These are phyloP conservation scores for Chenopodium quinoa DNA, from an alignment of 148 eudicot species.

Conservation along the genomic window DNA sequence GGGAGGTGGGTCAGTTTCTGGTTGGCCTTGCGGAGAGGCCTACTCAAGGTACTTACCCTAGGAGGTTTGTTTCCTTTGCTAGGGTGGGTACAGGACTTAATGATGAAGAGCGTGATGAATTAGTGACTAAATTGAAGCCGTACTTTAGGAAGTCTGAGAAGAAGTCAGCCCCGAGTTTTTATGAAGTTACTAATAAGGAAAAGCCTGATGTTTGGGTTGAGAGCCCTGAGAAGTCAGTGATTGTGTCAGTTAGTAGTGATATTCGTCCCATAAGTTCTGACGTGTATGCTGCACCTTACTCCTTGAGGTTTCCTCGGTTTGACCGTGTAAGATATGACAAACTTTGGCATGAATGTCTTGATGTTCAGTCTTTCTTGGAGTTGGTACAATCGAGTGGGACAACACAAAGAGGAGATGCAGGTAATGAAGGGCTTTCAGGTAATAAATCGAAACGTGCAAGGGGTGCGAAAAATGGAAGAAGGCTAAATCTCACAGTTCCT, in stretches of 20 bases:
- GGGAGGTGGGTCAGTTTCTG: slow-evolving; percentile 91
- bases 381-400: slow-evolving; percentile 85
- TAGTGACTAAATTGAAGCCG: slow-evolving; percentile 78
- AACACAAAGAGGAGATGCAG: slow-evolving; percentile 50
- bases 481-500: slow-evolving; percentile 53
- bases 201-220: slow-evolving; percentile 99
- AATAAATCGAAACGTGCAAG: slow-evolving; percentile 43
- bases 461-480: slow-evolving; percentile 48
- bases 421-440: slow-evolving; percentile 2
- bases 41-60: slow-evolving; percentile 56
- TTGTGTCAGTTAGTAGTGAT: slow-evolving; percentile 84
- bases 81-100: slow-evolving; percentile 94
- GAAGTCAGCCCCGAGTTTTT: slow-evolving; percentile 77
- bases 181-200: slow-evolving; percentile 92
- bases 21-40: slow-evolving; percentile 89
- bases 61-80: slow-evolving; percentile 83
- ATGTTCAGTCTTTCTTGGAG: slow-evolving; percentile 77
- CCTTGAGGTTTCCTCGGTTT: slow-evolving; percentile 92
- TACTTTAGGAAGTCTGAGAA: slow-evolving; percentile 78
- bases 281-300: slow-evolving; percentile 85
- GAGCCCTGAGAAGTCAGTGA: slow-evolving; percentile 90
- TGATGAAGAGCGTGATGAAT: slow-evolving; percentile 84
- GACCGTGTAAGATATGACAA: slow-evolving; percentile 90
- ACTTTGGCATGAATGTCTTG: slow-evolving; percentile 97
- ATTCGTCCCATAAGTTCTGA: slow-evolving; percentile 83